Evolutionary conservation across 1,284 basidiomycete genomes (phyloP), one percentile per base, ranked within the genome.

Genomic region (Sporisorium exsertum): DNA sequence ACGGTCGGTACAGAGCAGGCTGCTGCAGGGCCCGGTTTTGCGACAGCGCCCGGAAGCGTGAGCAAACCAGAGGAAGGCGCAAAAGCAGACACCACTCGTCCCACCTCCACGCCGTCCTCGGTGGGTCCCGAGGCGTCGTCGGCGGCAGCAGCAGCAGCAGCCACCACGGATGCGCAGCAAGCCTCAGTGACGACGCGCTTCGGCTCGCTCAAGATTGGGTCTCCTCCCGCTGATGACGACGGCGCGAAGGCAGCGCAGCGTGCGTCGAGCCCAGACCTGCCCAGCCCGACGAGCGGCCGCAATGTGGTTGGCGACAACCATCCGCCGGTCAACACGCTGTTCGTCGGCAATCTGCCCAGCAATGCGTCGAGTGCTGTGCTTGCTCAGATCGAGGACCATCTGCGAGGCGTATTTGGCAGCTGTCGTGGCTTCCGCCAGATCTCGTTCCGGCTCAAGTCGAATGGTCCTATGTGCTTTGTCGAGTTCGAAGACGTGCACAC

Each of bases 391-490:
- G 94, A 97, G 86, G 93, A 94, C 61, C 91, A 90, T 51, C 88
- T 99, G 18, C 89, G 93, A 65, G 90, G 91, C 40, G 87, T 96
- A 51, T 98, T 99, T 86, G 88, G 89, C 45, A 88, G 89, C 40
- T 91, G 91, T 46, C 89, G 90, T 1, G 95, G 95, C 5, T 99
- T 92, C 87, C 92, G 94, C 64, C 93, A 95, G 81, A 89, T 99
- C 78, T 95, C 92, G 80, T 98, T 95, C 88, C 89, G 94, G 65
- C 94, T 96, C 85, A 99, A 99, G 88, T 93, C 90, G 83, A 95
- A 95, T 78, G 94, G 95, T 1, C 94, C 95, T 5, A 97, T 97
- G 95, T 97, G 95, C 86, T 97, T 97, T 65, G 78, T 85, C 47
- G 85, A 96, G 92, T 98, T 97, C 79, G 94, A 96, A 73, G 94